Base-by-base conservation (phyloP, 768 basidiomycete genomes). In the Rhodotorula taiwanensis region DNA sequence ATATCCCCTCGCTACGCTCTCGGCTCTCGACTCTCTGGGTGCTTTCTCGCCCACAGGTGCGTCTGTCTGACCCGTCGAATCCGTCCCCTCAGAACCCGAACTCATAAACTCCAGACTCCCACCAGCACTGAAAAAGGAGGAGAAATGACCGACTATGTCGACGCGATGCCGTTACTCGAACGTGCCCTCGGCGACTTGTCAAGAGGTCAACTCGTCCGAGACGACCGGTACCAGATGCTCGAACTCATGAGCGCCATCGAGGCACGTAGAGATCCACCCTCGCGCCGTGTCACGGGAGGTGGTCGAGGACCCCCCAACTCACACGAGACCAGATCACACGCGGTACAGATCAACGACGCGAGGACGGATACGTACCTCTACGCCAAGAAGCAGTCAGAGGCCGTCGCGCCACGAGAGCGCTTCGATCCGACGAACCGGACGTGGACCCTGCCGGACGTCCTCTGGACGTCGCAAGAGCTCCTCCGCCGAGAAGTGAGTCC, bases 201-300 rank as follows among this genome's bases (percentile, higher is more conserved):
- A 6, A 36, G 18, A 1, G 67, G 55, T 25, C 62, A 69, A 28
- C 44, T 69, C 42, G 23, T 69, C 21, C 44, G 50, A 11, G 54
- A 52, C 16, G 45, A 48, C 23, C 31, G 44, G 0, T 56, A 61
- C 49, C 1, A 27, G 0, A 58, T 69, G 59, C 53, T 58, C 51
- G 62, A 69, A 9, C 43, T 69, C 54, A 69, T 69, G 67, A 50
- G 52, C 27, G 67, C 67, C 5, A 61, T 69, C n/a, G 67, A 69
- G 62, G 67, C 59, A 18, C 27, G 66, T 20, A 23, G 10, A 30
- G 21, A 10, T 7, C 25, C 56, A 41, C 25, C 18, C 4, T n/a
- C 41, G 30, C 11, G 49, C 44, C n/a, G n/a, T n/a, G n/a, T n/a
- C n/a, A n/a, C n/a, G n/a, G n/a, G n/a, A n/a, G n/a, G n/a, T n/a